Percentiles rank a stretch among this genome's conserved stretches.
phyloP scores from a whole-genome alignment of 306 rosid genomes.

The Malus fusca region DNA sequence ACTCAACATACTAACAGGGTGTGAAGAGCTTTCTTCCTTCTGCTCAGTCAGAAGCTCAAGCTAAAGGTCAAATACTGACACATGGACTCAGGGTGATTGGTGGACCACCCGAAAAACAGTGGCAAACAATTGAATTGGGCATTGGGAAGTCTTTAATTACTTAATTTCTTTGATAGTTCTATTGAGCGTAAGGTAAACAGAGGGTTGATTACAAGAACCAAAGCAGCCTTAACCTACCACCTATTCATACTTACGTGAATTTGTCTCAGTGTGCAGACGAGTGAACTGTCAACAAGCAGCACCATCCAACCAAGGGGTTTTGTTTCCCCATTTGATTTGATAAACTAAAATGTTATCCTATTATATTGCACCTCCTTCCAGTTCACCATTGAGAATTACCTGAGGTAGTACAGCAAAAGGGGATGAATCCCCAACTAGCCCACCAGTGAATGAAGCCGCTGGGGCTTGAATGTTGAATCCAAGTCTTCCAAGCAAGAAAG shows the following conservation, averaged over 20 bases:
- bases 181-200: neutral
- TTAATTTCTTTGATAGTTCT: neutral
- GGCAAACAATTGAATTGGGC: neutral
- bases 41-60: neutral
- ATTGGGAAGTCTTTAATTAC: neutral
- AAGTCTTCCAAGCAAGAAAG: conserved; percentile 57
- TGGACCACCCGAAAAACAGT: neutral
- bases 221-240: neutral
- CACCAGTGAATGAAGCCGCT: conserved; percentile 76
- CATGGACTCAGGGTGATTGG: neutral
- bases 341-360: neutral
- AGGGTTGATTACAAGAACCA: neutral
- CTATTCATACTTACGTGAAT: neutral
- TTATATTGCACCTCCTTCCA: neutral
- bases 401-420: conserved; percentile 72
- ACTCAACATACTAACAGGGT: neutral
- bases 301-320: neutral
- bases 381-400: conserved; percentile 32
- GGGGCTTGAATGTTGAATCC: conserved; percentile 55
- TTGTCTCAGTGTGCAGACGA: too few species aligned
- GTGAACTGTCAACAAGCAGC: neutral
- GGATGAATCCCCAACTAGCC: conserved; percentile 79
- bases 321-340: neutral
- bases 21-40: neutral
- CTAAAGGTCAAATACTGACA: neutral